Base-by-base conservation (phyloP, 306 rosid genomes). In the Erythrophleum fordii region DNA sequence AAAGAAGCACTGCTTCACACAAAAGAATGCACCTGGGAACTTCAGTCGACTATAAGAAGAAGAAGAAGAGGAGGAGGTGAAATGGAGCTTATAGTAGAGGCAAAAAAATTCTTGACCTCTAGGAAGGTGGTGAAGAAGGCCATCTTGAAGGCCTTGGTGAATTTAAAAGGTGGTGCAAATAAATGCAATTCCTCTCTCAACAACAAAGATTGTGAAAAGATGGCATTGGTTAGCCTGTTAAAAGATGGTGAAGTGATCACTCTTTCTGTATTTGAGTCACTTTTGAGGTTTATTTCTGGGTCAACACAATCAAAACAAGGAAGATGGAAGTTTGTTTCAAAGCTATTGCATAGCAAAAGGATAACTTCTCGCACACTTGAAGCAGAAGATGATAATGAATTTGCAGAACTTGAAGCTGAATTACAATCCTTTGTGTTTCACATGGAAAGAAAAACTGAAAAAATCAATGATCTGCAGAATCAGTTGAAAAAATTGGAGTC, bases 51-150 rank as follows among this genome's bases (percentile, higher is more conserved):
- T 17, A 58, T 85, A 42, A 37, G 82, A 68, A 75, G 79, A 55
- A 25, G 62, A 64, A 26, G 82, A 64, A 26, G 82, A 76, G 76
- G 80, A 53, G 82, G 76, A 1, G 69, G 71, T 4, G 83, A 84
- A 77, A 42, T 72, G 72, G 80, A 66, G 53, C 39, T 80, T 53
- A 46, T 12, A 34, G 28, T 48, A 6, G 85, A 85, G 76, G 77
- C 78, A 45, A 72, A 55, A 14, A 85, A 72, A n/a, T 77, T 80
- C 85, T 80, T 72, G 73, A 49, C 88, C 73, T 75, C 84, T 28
- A 84, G 87, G 74, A 84, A 84, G 73, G 81, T 84, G 39, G 75
- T 69, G 35, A 10, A 75, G 35, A 84, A 80, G 64, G 85, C 80
- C 31, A 73, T 85, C 53, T 39, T 41, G 80, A 77, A 68, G 55